Evolutionary conservation across 2,329 filamentous ascomycete genomes (phyloP).

Genomic region (Hypoxylon sp.): DNA sequence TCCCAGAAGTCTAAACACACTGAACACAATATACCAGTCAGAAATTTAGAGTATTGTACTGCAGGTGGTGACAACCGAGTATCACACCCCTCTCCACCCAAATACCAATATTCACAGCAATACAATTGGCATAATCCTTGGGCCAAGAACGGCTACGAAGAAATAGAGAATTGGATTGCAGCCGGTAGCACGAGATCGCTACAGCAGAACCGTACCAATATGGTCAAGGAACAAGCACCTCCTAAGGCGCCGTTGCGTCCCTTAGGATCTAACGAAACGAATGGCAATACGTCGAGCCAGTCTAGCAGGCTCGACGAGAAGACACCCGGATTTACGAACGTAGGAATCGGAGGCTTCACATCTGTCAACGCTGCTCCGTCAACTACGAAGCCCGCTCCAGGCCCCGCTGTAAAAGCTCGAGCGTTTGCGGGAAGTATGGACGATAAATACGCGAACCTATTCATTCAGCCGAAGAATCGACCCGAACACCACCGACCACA

Average conservation of each 20-base stretch:
- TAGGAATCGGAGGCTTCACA: slow-evolving; percentile 18
- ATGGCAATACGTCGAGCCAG: slow-evolving; percentile 44
- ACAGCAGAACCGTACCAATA: slow-evolving; percentile 48
- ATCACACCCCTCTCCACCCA: neutral
- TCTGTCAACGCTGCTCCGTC: slow-evolving; percentile 33
- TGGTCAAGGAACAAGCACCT: slow-evolving; percentile 65
- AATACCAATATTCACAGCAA: neutral
- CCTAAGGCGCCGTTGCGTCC: slow-evolving; percentile 62
- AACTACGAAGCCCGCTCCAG: slow-evolving; percentile 25
- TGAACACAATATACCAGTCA: slow-evolving; percentile 4
- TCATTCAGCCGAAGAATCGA: slow-evolving; percentile 68
- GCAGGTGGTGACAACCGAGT: neutral
- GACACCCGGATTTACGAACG: slow-evolving; percentile 30
- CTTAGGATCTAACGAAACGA: slow-evolving; percentile 52
- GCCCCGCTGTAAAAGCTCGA: slow-evolving; percentile 51
- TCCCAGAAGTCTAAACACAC: slow-evolving; percentile 36
- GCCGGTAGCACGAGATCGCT: neutral
- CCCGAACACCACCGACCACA: slow-evolving; percentile 71
- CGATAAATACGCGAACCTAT: slow-evolving; percentile 68
- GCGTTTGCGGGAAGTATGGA: slow-evolving; percentile 57
- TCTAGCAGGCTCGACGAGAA: slow-evolving; percentile 36
- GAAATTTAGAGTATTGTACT: slow-evolving; percentile 10
- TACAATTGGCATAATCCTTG: slow-evolving; percentile 11
- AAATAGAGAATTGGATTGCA: slow-evolving; percentile 15
- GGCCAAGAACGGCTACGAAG: slow-evolving; percentile 5